phyloP scores from a whole-genome alignment of 768 basidiomycete genomes.

The Termitomyces sp. region DNA sequence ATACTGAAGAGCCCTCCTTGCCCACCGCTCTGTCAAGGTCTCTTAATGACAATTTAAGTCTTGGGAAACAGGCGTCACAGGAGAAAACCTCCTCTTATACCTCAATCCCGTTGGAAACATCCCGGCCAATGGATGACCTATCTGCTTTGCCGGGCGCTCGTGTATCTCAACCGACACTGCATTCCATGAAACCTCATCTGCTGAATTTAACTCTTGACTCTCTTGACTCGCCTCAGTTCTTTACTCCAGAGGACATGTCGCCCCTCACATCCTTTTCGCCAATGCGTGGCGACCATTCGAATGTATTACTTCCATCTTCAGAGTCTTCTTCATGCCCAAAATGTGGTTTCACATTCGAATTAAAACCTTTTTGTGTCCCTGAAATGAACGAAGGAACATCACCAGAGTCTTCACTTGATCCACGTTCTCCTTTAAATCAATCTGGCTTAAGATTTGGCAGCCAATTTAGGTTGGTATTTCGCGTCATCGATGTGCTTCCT shows the following conservation, averaged over 20 bases:
- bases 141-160: background rate
- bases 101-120: background rate
- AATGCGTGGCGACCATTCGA: constrained; percentile 10
- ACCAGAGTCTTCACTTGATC: constrained; percentile 1
- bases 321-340: background rate
- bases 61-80: background rate
- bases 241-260: constrained; percentile 1
- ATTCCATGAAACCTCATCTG: background rate
- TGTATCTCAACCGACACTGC: background rate
- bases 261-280: background rate
- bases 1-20: background rate
- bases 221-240: constrained; percentile 12
- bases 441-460: background rate
- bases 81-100: background rate
- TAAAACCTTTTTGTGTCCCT: background rate
- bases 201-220: constrained; percentile 11
- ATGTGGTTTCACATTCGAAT: background rate
- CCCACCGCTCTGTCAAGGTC: background rate
- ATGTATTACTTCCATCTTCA: background rate
- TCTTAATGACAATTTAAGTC: background rate
- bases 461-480: background rate
- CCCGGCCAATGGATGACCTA: background rate
- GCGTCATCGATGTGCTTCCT: background rate
- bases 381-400: background rate
- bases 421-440: constrained; percentile 8